Conservation (phyloP, 192 early-diverging fungal species). For the Coemansia javaensis region DNA sequence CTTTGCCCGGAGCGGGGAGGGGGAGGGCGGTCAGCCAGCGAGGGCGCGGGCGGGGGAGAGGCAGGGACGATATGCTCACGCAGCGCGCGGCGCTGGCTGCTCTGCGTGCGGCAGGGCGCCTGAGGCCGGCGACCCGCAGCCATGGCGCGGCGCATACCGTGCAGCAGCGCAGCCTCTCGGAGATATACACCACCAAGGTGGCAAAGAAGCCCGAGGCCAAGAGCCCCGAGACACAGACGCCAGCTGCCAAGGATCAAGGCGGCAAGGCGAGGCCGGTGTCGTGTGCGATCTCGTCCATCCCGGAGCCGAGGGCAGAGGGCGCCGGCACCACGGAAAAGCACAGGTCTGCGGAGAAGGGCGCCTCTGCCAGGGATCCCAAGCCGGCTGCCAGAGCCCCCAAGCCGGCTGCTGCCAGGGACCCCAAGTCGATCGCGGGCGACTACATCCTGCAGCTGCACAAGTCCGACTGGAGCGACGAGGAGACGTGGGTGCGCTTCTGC, state of each 20-base stretch:
- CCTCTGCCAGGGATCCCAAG: too few species aligned
- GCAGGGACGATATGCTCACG: background rate
- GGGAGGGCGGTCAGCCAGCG: too few species aligned
- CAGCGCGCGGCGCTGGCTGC: slow-evolving; percentile 1
- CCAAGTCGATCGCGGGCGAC: slow-evolving; percentile 4
- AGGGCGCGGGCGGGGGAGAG: too few species aligned
- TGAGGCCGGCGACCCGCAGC: background rate
- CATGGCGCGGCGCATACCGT: background rate
- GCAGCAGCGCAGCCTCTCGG: slow-evolving; percentile 20
- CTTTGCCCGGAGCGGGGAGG: too few species aligned
- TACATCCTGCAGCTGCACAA: slow-evolving; percentile 20
- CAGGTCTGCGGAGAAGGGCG: too few species aligned
- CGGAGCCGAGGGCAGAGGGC: background rate
- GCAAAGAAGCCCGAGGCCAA: slow-evolving; percentile 1
- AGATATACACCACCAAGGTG: slow-evolving; percentile 17
- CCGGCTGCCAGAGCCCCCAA: background rate
- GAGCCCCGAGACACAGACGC: slow-evolving; percentile 3
- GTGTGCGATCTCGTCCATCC: background rate
- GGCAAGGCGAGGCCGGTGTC: background rate
- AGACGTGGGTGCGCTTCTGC: slow-evolving; percentile 26
- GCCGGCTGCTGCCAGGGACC: too few species aligned
- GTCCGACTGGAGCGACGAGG: slow-evolving; percentile 21
- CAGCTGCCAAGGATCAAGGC: too few species aligned
- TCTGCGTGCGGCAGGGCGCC: background rate
- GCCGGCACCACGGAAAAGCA: too few species aligned